Evolutionary conservation across 2,329 filamentous ascomycete species (phyloP).

Genomic region (Xylariaceae sp.): DNA sequence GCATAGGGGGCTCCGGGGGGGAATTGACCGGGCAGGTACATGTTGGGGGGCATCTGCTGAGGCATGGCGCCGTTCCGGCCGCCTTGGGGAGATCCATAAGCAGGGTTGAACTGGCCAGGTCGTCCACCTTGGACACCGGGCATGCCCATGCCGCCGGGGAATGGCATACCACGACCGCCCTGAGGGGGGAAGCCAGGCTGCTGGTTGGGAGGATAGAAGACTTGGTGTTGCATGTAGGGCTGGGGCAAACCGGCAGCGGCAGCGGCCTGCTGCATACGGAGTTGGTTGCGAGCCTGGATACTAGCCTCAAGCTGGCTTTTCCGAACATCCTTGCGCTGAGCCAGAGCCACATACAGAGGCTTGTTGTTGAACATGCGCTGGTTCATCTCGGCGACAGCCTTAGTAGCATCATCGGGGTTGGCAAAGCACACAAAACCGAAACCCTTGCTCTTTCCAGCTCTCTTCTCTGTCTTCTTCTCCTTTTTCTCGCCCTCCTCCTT

Average conservation of each 20-base stretch:
- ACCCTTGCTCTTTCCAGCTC: conserved; percentile 97
- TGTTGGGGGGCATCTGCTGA: conserved; percentile 81
- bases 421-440: conserved; percentile 99
- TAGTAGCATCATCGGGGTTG: conserved; percentile 98
- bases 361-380: conserved; percentile 98
- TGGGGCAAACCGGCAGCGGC: conserved; percentile 84
- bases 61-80: conserved; percentile 75
- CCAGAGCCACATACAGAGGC: conserved; percentile 94
- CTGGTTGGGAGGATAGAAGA: conserved; percentile 86
- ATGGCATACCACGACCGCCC: conserved; percentile 61
- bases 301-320: conserved; percentile 99
- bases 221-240: conserved; percentile 80
- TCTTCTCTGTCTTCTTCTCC: conserved; percentile 57
- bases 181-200: conserved; percentile 65
- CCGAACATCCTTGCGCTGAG: conserved; percentile 98
- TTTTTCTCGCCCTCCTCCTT: conserved; percentile 54
- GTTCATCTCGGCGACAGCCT: conserved; percentile 99
- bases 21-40: conserved; percentile 79
- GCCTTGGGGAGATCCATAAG: conserved; percentile 76
- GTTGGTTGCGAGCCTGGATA: conserved; percentile 97
- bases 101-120: conserved; percentile 73
- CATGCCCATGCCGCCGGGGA: conserved; percentile 57
- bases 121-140: conserved; percentile 74
- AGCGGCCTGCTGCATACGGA: conserved; percentile 95
- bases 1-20: conserved; percentile 72